Percentiles rank a stretch among this genome's conserved stretches.
phyloP scores from a whole-genome alignment of 2,329 filamentous ascomycete species.

The Pyricularia pennisetigena region DNA sequence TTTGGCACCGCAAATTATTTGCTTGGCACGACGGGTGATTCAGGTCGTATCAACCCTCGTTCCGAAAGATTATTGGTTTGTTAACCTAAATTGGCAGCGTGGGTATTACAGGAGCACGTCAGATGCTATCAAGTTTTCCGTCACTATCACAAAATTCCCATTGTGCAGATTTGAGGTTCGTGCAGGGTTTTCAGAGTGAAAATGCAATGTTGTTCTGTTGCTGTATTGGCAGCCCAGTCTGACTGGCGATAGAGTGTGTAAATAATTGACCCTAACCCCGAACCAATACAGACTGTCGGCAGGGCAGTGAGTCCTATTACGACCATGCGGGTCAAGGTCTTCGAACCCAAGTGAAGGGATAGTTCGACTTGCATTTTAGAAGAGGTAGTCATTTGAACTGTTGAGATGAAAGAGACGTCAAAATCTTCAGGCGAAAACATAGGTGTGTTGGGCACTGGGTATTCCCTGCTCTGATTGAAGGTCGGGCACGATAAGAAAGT shows the following conservation, averaged over 20 bases:
- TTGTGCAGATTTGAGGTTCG: not conserved
- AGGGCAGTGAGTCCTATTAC: not conserved
- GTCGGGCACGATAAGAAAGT: too few species aligned
- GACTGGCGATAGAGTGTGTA: not conserved
- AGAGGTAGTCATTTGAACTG: too few species aligned
- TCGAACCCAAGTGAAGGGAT: too few species aligned
- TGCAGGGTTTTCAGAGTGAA: not conserved
- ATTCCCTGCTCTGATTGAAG: too few species aligned
- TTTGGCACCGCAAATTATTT: not conserved
- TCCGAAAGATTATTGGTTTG: not conserved
- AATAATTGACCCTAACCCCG: not conserved
- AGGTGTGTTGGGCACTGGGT: too few species aligned
- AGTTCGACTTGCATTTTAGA: too few species aligned
- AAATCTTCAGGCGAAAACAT: too few species aligned
- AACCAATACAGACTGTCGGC: not conserved
- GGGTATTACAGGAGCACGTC: not conserved
- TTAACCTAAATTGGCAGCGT: not conserved
- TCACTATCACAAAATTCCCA: not conserved
- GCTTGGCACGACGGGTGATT: not conserved
- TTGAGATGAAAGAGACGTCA: too few species aligned
- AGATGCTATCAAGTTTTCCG: not conserved
- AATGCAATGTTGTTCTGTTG: not conserved
- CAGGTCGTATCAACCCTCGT: not conserved
- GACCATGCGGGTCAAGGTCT: too few species aligned
- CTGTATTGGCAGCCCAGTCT: not conserved